Percentiles rank a stretch among this genome's conserved stretches.
Conservation (phyloP, 768 basidiomycete genomes). For the Russula emetica region DNA sequence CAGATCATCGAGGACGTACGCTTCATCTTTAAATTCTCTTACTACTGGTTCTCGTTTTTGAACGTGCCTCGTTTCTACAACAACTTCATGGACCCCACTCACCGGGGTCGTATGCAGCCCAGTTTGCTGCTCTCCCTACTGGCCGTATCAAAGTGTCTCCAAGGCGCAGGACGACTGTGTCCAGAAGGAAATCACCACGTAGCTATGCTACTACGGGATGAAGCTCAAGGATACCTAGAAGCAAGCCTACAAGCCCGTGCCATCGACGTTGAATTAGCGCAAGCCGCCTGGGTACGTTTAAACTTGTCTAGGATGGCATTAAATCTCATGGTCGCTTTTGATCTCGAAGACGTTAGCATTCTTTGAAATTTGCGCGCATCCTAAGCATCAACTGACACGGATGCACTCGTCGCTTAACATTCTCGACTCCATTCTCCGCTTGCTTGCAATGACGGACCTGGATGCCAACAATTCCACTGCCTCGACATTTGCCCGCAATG, state of each 20-base stretch:
- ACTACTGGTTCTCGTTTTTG: slow-evolving; percentile 71
- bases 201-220: slow-evolving; percentile 58
- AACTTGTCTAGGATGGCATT: neutral
- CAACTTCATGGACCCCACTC: slow-evolving; percentile 52
- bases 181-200: slow-evolving; percentile 50
- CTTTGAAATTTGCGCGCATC: slow-evolving; percentile 70
- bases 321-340: slow-evolving; percentile 8
- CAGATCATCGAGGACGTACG: slow-evolving; percentile 54
- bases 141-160: slow-evolving; percentile 60
- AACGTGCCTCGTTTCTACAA: slow-evolving; percentile 65
- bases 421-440: slow-evolving; percentile 65
- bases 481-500: slow-evolving; percentile 20
- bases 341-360: slow-evolving; percentile 55
- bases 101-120: slow-evolving; percentile 59
- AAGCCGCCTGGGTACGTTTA: slow-evolving; percentile 66
- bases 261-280: slow-evolving; percentile 69
- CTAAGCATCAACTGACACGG: slow-evolving; percentile 51
- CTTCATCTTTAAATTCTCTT: slow-evolving; percentile 59
- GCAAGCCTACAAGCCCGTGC: slow-evolving; percentile 66
- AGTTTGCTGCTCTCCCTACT: slow-evolving; percentile 59
- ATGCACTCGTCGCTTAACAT: slow-evolving; percentile 55
- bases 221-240: slow-evolving; percentile 66
- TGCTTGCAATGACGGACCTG: slow-evolving; percentile 53
- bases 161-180: slow-evolving; percentile 59
- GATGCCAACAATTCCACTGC: slow-evolving; percentile 48